phyloP scores from a whole-genome alignment of 805 yeast species.

The Yarrowia porcina region DNA sequence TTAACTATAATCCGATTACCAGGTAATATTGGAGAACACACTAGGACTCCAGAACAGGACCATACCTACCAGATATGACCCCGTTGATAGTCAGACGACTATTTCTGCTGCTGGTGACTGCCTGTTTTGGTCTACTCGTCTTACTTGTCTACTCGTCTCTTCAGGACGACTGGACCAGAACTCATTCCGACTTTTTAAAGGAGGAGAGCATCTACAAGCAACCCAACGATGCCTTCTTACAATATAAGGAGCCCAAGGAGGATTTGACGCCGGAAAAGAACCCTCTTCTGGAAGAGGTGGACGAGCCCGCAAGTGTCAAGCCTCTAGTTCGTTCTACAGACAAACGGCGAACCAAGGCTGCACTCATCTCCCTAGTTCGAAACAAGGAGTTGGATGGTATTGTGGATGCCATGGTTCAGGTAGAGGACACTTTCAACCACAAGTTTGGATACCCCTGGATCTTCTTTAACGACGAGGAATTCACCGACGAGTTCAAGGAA shows the following conservation, averaged over 20 bases:
- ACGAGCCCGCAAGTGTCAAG: conserved; percentile 1
- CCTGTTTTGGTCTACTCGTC: neutral
- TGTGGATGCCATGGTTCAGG: conserved; percentile 51
- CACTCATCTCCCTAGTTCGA: conserved; percentile 68
- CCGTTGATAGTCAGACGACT: conserved; percentile 19
- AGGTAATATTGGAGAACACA: neutral
- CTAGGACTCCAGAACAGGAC: neutral
- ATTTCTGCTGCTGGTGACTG: neutral
- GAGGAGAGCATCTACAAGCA: conserved; percentile 18
- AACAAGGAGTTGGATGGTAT: conserved; percentile 56
- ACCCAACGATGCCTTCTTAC: neutral
- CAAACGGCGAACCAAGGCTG: conserved; percentile 56
- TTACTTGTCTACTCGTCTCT: conserved; percentile 9
- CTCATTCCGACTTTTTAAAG: neutral
- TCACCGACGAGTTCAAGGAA: conserved; percentile 54
- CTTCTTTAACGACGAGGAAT: conserved; percentile 68
- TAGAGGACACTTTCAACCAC: conserved; percentile 63
- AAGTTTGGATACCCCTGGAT: conserved; percentile 80
- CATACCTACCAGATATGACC: neutral
- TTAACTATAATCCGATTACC: neutral
- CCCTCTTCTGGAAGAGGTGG: conserved; percentile 11
- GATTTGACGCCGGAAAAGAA: neutral
- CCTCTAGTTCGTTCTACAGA: conserved; percentile 14
- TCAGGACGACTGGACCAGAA: conserved; percentile 9
- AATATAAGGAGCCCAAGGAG: neutral